Conservation (phyloP, 805 yeast genomes). For the Suhomyces emberorum region DNA sequence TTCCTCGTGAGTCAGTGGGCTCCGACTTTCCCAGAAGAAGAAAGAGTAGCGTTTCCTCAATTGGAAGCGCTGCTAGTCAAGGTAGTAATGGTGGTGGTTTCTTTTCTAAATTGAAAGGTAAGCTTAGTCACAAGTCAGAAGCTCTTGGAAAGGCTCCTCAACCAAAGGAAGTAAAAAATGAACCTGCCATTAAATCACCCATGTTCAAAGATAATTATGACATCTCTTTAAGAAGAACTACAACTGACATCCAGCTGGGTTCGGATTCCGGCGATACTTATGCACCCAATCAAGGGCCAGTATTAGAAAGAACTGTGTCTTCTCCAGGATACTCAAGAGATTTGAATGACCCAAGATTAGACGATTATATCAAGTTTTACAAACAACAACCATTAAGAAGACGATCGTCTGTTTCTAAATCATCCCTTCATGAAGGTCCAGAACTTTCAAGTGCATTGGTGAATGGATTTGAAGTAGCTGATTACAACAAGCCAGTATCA, state of each 20-base stretch:
- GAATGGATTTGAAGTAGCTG: conserved; percentile 14
- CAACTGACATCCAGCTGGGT: background rate
- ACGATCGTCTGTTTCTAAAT: conserved; percentile 8
- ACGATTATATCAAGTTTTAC: conserved; percentile 36
- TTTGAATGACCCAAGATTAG: conserved; percentile 29
- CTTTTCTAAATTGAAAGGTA: conserved; percentile 36
- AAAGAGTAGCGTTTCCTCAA: conserved; percentile 17
- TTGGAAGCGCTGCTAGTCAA: conserved; percentile 14
- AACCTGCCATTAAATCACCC: conserved; percentile 3
- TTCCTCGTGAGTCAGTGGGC: conserved; percentile 1
- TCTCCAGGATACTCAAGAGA: conserved; percentile 7
- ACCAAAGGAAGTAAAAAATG: conserved; percentile 1
- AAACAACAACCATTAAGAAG: conserved; percentile 20
- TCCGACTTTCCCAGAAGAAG: conserved; percentile 7
- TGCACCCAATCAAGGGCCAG: conserved; percentile 1
- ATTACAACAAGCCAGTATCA: conserved; percentile 4
- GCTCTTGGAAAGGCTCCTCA: conserved; percentile 6
- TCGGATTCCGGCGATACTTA: background rate
- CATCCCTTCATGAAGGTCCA: conserved; percentile 6
- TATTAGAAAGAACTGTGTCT: conserved; percentile 12
- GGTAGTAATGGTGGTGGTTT: conserved; percentile 26
- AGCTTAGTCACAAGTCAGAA: conserved; percentile 9
- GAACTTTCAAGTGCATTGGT: conserved; percentile 17
- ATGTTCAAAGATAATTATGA: conserved; percentile 19
- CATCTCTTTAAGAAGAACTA: conserved; percentile 8